Percentiles rank a stretch among this genome's conserved stretches.
Conservation (phyloP, 1,284 basidiomycete species). For the Coriolopsis trogii region DNA sequence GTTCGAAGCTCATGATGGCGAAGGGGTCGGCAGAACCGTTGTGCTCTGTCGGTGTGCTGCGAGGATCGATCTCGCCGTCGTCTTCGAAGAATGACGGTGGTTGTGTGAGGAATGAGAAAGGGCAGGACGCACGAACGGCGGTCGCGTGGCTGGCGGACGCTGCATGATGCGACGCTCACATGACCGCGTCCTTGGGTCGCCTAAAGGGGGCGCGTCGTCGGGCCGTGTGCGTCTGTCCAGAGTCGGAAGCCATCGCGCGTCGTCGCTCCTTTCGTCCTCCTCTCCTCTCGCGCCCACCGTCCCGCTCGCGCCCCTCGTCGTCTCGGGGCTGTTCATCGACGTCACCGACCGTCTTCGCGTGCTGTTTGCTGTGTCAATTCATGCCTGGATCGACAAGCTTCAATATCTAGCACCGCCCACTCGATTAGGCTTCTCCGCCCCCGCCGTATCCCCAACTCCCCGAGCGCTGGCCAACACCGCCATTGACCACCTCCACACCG, state of each 20-base stretch:
- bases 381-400: neutral
- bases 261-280: slow-evolving; percentile 8
- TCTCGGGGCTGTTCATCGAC: neutral
- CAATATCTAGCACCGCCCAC: neutral
- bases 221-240: neutral
- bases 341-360: neutral
- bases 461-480: slow-evolving; percentile 5
- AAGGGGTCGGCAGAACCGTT: too few species aligned
- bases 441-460: slow-evolving; percentile 3
- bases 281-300: neutral
- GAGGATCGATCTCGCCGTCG: too few species aligned
- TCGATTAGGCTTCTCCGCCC: neutral
- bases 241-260: neutral
- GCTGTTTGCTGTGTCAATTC: neutral
- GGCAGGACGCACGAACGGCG: neutral
- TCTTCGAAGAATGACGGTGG: too few species aligned
- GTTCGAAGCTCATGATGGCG: too few species aligned
- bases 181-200: slow-evolving; percentile 12
- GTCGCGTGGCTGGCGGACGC: neutral
- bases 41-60: too few species aligned
- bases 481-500: neutral
- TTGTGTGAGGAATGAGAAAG: too few species aligned
- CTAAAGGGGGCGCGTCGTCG: neutral
- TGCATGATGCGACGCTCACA: slow-evolving; percentile 8
- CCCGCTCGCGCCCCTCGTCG: neutral